Base-by-base conservation (phyloP, 495 filamentous ascomycete species). In the Trichoderma parareesei region DNA sequence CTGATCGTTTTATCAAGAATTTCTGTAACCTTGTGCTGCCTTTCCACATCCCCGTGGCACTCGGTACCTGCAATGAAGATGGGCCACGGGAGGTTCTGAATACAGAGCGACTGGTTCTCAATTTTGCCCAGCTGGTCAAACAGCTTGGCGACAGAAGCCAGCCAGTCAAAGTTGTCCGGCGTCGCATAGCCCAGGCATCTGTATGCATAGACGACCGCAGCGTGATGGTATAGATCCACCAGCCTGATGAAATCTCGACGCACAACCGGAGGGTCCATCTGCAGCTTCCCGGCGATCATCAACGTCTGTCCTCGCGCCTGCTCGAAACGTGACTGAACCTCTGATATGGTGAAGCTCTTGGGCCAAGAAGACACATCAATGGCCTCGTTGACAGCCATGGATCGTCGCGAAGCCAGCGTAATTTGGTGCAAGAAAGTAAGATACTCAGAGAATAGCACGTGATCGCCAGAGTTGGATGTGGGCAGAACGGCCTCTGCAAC, bases 231-330 rank as follows among this genome's bases (percentile, higher is more conserved):
- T 13, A 57, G 27, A 8, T 57, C 53, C 33, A 57, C 53, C 5
- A 57, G 27, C 37, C 53, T 33, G 6, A 57, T 57, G 8, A 57
- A 57, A 27, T 57, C 53, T 14, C 53, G 53, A 10, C 53, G 53
- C 14, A 57, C 53, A 11, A 57, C 27, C 8, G 53, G 53, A 2
- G 53, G 53, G 8, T 35, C 16, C 27, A 57, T 57, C 37, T 57
- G 53, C 37, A 57, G 53, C 27, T 57, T 57, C 9, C 53, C 53
- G 27, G 53, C 53, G 37, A 57, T 57, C 53, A 57, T 57, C 53
- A 57, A 6, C 2, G 53, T 57, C 53, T 57, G 53, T 4, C 53
- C 53, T 57, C 53, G 10, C 37, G 53, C 53, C 9, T 57, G 53
- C 20, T 57, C 53, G 20, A 57, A 57, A 16, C 53, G 53, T 14